Percentiles rank a stretch among this genome's conserved stretches.
Evolutionary conservation across 805 yeast genomes (phyloP).

Genomic region (Brettanomyces anomalus): DNA sequence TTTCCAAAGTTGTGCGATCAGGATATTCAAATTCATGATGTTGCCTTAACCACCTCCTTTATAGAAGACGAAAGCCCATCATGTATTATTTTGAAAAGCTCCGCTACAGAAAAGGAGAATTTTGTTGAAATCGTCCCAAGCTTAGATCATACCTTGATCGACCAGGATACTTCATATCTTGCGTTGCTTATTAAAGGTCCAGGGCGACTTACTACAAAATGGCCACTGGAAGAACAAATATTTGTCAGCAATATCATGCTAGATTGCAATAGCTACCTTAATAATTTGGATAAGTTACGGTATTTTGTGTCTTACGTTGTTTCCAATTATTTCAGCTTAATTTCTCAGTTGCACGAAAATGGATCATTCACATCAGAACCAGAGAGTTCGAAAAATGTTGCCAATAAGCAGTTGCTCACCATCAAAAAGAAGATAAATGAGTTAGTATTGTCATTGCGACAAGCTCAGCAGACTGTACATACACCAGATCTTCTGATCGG

Average conservation of each 20-base stretch:
- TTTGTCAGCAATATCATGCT: background rate
- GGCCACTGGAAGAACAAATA: conserved; percentile 1
- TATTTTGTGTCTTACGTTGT: conserved; percentile 55
- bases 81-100: background rate
- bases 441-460: conserved; percentile 54
- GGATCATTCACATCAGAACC: too few species aligned
- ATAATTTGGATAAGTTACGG: conserved; percentile 39
- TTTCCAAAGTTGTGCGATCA: background rate
- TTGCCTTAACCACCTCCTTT: background rate
- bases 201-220: background rate
- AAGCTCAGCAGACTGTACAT: conserved; percentile 57
- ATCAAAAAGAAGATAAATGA: conserved; percentile 63
- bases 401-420: conserved; percentile 27
- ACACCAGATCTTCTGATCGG: conserved; percentile 52
- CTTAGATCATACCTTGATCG: background rate
- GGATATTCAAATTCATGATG: background rate
- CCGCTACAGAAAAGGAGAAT: background rate
- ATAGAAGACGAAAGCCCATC: background rate
- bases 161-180: background rate
- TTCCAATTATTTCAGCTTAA: conserved; percentile 57
- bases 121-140: background rate
- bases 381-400: too few species aligned
- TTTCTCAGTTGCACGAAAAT: conserved; percentile 16
- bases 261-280: background rate
- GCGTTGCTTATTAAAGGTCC: background rate